Evolutionary conservation across 805 yeast genomes (phyloP), one percentile per base, ranked within the genome.

Genomic region (Starmerella bacillaris): DNA sequence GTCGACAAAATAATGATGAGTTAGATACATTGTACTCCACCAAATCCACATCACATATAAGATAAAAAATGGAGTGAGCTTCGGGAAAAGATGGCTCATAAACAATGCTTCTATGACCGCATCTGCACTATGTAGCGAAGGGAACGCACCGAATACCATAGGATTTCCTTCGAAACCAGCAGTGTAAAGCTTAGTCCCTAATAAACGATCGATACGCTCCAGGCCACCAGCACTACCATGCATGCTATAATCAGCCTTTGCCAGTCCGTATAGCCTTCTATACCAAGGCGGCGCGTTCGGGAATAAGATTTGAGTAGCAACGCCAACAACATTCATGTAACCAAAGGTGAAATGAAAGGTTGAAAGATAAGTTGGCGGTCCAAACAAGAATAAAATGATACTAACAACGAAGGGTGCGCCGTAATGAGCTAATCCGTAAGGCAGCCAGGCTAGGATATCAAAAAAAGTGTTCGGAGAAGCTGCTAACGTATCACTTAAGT

Each of bases 221-320:
- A 86, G 65, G 0, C 98, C 98, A 46, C 96, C 98, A 0, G 98
- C 93, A 1, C 92, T 77, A 9, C 96, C 98, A 32, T 65, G 63
- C 93, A 86, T 83, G 36, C 74, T 62, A 56, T 86, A 86, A 57
- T 82, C 72, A 2, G 96, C 96, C 21, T 94, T 89, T 36, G 70
- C 75, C 40, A 84, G 65, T 2, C 94, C 94, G 52, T 86, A 75
- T 33, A 74, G 55, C 39, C 71, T 71, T 49, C 79, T 78, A 54
- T 86, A 86, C 98, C 98, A 86, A 15, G 98, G 98, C 11, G 98
- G 92, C 36, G 96, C 95, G 33, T 89, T 79, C 4, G 98, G 94
- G 54, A 80, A 82, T 4, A 74, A 42, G 45, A 82, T 66, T 59
- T 89, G 96, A 37, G 70, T 68, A 24, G 77, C 50, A 21, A 86